These are phyloP conservation scores for Fusarium sp. DNA, from an alignment of 2,329 filamentous ascomycete species.

Conservation along the genomic window DNA sequence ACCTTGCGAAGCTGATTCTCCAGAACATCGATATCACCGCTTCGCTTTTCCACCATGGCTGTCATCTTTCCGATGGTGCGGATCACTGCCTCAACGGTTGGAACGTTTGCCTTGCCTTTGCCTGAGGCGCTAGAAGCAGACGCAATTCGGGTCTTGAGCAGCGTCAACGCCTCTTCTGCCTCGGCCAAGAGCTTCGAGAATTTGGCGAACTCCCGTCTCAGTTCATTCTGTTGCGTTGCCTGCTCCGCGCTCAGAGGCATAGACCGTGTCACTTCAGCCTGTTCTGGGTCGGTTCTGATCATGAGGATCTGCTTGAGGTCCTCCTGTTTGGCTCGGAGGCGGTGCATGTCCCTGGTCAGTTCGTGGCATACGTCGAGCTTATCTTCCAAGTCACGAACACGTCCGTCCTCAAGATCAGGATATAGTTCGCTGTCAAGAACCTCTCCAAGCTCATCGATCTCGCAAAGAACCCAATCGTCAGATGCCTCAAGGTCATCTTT, in stretches of 20 bases:
- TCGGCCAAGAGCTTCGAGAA: slow-evolving; percentile 83
- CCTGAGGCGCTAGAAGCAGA: slow-evolving; percentile 66
- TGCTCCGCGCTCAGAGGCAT: slow-evolving; percentile 89
- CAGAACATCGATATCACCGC: slow-evolving; percentile 89
- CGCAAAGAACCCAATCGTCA: slow-evolving; percentile 81
- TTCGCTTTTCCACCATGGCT: slow-evolving; percentile 90
- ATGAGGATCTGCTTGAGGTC: slow-evolving; percentile 84
- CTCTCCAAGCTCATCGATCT: slow-evolving; percentile 78
- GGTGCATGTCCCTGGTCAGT: slow-evolving; percentile 77
- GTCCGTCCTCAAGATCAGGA: slow-evolving; percentile 75
- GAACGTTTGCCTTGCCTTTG: slow-evolving; percentile 67
- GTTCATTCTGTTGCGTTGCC: slow-evolving; percentile 84
- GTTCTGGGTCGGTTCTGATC: slow-evolving; percentile 76
- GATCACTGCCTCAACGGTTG: slow-evolving; percentile 92
- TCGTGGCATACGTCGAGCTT: slow-evolving; percentile 79
- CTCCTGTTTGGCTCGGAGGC: slow-evolving; percentile 81
- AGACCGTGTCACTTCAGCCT: slow-evolving; percentile 73
- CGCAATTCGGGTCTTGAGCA: slow-evolving; percentile 85
- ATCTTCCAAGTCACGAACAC: slow-evolving; percentile 76
- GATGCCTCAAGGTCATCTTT: slow-evolving; percentile 78
- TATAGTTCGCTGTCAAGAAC: slow-evolving; percentile 76
- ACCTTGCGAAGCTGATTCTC: slow-evolving; percentile 88
- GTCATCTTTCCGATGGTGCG: slow-evolving; percentile 96
- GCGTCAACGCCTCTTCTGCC: slow-evolving; percentile 82
- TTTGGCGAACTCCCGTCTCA: slow-evolving; percentile 81